Base-by-base conservation (phyloP, 2,329 filamentous ascomycete species). In the Thelonectria rubi region DNA sequence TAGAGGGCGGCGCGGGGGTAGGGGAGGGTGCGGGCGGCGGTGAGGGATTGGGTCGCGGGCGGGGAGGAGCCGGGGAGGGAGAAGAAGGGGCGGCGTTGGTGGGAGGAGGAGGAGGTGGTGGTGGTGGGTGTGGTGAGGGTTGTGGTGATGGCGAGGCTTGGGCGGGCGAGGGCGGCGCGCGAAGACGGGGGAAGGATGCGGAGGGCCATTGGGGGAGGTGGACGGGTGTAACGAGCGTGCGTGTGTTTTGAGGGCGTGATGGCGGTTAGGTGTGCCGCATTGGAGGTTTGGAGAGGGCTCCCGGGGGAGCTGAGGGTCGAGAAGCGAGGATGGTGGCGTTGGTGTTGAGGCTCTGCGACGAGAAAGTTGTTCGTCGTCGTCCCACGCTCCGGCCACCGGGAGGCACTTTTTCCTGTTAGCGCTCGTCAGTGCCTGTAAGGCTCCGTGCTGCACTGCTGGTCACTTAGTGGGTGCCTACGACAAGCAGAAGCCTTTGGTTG, bases 1-100 rank as follows among this genome's bases (percentile, higher is more conserved):
- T 95, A 99, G 69, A 99, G 88, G 1, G 87, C 82, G 5, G 78
- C 72, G 32, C 88, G 81, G 1, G 88, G 80, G 81, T 96, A 96
- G 14, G 91, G 91, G 14, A 98, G 89, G 4, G 84, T 90, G 63
- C 93, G 91, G 18, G 84, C 83, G 11, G 93, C 93, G 53, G 85
- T 87, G 59, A 98, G 84, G 66, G 81, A 86, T 73, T 94, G 91
- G 76, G 76, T 68, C 63, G 73, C 59, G 69, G 68, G 11, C 15
- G 40, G 63, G 62, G 65, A 63, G 18, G 53, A 56, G 42, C 58
- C 58, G 12, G 73, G 70, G 17, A 77, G 65, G 34, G 71, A 69
- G 63, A 78, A 71, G 76, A 84, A 82, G 60, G 72, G 65, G 70
- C 81, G 81, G 76, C 80, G 68, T 55, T 63, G 57, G 55, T 20